Percentiles rank a stretch among this genome's conserved stretches.
These are phyloP conservation scores for Clonostachys sp. DNA, from an alignment of 2,329 filamentous ascomycete species.

Conservation along the genomic window DNA sequence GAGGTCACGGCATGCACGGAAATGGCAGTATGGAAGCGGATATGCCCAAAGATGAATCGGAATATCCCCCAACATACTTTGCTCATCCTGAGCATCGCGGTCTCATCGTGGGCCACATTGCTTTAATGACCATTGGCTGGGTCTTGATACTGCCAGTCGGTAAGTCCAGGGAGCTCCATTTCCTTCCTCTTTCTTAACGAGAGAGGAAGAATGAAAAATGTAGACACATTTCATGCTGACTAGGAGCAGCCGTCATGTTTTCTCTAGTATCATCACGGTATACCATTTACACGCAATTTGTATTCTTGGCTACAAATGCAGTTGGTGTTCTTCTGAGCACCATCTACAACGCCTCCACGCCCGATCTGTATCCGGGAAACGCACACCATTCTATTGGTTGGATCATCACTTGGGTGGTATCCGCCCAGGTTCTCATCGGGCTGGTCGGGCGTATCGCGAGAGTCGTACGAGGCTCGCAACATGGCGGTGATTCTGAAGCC, in stretches of 20 bases:
- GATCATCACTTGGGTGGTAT: slow-evolving; percentile 70
- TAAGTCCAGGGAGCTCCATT: slow-evolving; percentile 32
- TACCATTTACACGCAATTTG: slow-evolving; percentile 63
- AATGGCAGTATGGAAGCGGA: slow-evolving; percentile 4
- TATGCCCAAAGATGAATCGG: slow-evolving; percentile 10
- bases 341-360: slow-evolving; percentile 75
- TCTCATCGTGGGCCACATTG: slow-evolving; percentile 66
- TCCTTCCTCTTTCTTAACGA: background rate
- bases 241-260: slow-evolving; percentile 69
- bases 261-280: slow-evolving; percentile 76
- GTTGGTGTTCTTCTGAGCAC: slow-evolving; percentile 60
- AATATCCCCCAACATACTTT: slow-evolving; percentile 54
- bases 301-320: slow-evolving; percentile 60
- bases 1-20: slow-evolving; percentile 3
- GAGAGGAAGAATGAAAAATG: background rate
- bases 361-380: slow-evolving; percentile 82
- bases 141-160: slow-evolving; percentile 67
- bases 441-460: slow-evolving; percentile 55
- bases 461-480: slow-evolving; percentile 11
- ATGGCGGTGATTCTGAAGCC: background rate
- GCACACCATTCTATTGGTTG: slow-evolving; percentile 87
- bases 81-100: slow-evolving; percentile 43
- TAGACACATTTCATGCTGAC: background rate
- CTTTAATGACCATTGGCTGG: slow-evolving; percentile 68
- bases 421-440: slow-evolving; percentile 65